Evolutionary conservation across 306 rosid species (phyloP).

Genomic region (Geum urbanum): DNA sequence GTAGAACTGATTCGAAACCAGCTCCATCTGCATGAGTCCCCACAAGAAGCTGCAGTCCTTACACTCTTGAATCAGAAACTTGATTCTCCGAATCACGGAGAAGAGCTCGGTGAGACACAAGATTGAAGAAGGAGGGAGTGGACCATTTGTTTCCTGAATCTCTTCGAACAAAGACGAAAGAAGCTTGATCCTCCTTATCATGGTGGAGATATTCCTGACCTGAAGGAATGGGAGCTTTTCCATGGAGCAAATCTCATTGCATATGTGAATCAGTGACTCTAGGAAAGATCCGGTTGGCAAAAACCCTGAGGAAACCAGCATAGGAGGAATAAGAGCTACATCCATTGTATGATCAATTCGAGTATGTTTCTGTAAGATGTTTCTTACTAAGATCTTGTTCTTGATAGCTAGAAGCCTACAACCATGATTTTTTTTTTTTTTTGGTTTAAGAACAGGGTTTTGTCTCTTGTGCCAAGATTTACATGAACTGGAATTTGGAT

Average conservation of each 20-base stretch:
- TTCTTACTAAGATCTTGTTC: slow-evolving; percentile 8
- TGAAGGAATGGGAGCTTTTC: slow-evolving; percentile 58
- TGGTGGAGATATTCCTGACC: slow-evolving; percentile 55
- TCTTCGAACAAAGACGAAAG: slow-evolving; percentile 82
- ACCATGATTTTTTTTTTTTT: not conserved
- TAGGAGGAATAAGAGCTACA: slow-evolving; percentile 37
- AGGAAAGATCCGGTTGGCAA: slow-evolving; percentile 67
- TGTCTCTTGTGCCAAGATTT: not conserved
- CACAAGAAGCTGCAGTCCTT: slow-evolving; percentile 72
- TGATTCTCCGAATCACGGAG: slow-evolving; percentile 65
- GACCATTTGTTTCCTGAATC: slow-evolving; percentile 53
- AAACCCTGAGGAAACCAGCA: slow-evolving; percentile 48
- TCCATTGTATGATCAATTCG: slow-evolving; percentile 36
- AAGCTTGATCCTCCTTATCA: slow-evolving; percentile 79
- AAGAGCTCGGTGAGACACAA: slow-evolving; percentile 83
- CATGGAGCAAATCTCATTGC: slow-evolving; percentile 57
- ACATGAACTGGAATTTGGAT: not conserved
- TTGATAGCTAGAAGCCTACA: not conserved
- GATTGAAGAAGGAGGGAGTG: slow-evolving; percentile 79
- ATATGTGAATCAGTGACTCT: slow-evolving; percentile 57
- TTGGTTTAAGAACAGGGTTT: not conserved
- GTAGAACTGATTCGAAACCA: slow-evolving; percentile 57
- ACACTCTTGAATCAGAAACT: slow-evolving; percentile 60
- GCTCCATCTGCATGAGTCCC: slow-evolving; percentile 61
- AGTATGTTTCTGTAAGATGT: slow-evolving; percentile 23